These are phyloP conservation scores for Ogataea paradorogensis DNA, from an alignment of 805 yeast species.

Conservation along the genomic window DNA sequence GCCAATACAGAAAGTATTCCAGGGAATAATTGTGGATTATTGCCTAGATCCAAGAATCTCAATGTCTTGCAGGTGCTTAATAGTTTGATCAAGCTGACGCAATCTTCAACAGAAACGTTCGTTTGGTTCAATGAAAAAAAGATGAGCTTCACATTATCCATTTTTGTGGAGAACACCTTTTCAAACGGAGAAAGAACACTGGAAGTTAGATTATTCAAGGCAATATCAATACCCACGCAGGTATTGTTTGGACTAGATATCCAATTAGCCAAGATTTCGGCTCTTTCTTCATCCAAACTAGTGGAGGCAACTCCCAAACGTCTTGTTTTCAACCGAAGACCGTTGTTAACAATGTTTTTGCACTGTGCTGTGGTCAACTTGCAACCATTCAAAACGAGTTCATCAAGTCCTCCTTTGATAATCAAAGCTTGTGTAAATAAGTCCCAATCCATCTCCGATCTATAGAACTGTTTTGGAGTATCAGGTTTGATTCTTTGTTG, in stretches of 20 bases:
- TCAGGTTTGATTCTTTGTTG: conserved; percentile 52
- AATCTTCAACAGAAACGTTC: conserved; percentile 37
- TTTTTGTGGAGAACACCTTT: conserved; percentile 34
- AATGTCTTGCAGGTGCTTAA: conserved; percentile 39
- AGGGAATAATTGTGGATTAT: conserved; percentile 51
- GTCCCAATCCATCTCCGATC: conserved; percentile 55
- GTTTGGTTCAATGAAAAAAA: conserved; percentile 56
- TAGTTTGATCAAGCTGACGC: conserved; percentile 38
- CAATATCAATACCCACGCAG: conserved; percentile 55
- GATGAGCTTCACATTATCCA: conserved; percentile 34
- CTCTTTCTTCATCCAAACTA: conserved; percentile 42
- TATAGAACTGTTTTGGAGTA: conserved; percentile 34
- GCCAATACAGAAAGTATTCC: conserved; percentile 43
- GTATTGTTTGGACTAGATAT: conserved; percentile 40
- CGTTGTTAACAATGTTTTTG: conserved; percentile 38
- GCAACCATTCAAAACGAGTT: conserved; percentile 57
- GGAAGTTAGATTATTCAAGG: conserved; percentile 48
- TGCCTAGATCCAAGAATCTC: conserved; percentile 52
- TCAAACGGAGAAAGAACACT: conserved; percentile 48
- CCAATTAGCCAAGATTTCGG: conserved; percentile 46
- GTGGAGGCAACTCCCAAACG: conserved; percentile 54
- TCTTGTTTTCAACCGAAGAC: conserved; percentile 42
- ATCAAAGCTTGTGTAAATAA: conserved; percentile 42
- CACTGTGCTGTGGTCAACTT: conserved; percentile 43
- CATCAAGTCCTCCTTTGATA: conserved; percentile 52